Conservation (phyloP, 2,329 filamentous ascomycete genomes). For the Pyricularia grisea region DNA sequence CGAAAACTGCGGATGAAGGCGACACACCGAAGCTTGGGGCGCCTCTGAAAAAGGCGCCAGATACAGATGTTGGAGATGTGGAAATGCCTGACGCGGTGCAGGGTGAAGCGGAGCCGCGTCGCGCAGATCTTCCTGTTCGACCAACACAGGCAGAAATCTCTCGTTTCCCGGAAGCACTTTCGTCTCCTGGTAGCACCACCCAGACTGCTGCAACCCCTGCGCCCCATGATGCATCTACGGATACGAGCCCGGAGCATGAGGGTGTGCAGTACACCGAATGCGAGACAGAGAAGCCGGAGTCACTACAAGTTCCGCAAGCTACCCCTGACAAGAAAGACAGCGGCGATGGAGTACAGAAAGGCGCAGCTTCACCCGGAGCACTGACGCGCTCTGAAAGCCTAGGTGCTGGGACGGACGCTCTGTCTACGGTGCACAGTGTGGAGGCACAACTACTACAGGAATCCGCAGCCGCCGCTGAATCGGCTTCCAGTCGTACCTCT, state of each 20-base stretch:
- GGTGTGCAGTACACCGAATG: constrained; percentile 45
- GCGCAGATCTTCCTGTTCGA: not conserved
- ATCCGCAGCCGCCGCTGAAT: constrained; percentile 18
- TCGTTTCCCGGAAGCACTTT: constrained; percentile 30
- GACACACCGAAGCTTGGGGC: not conserved
- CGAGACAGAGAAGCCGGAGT: constrained; percentile 24
- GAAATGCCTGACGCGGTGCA: not conserved
- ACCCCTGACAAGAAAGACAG: not conserved
- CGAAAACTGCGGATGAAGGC: not conserved
- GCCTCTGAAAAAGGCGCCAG: not conserved
- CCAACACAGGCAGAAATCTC: not conserved
- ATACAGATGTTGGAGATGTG: not conserved
- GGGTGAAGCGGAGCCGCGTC: not conserved
- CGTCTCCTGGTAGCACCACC: constrained; percentile 56
- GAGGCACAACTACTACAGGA: constrained; percentile 37
- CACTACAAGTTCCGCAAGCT: constrained; percentile 12
- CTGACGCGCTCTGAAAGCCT: not conserved
- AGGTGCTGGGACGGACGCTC: not conserved
- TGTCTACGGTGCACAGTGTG: constrained; percentile 20
- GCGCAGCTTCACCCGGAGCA: not conserved
- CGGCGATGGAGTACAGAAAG: not conserved
- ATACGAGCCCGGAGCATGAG: constrained; percentile 67
- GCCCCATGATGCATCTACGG: constrained; percentile 57
- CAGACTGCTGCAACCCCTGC: constrained; percentile 66
- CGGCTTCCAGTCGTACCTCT: not conserved